Base-by-base conservation (phyloP, 2,329 filamentous ascomycete species). In the Cordyceps cateniannulata region DNA sequence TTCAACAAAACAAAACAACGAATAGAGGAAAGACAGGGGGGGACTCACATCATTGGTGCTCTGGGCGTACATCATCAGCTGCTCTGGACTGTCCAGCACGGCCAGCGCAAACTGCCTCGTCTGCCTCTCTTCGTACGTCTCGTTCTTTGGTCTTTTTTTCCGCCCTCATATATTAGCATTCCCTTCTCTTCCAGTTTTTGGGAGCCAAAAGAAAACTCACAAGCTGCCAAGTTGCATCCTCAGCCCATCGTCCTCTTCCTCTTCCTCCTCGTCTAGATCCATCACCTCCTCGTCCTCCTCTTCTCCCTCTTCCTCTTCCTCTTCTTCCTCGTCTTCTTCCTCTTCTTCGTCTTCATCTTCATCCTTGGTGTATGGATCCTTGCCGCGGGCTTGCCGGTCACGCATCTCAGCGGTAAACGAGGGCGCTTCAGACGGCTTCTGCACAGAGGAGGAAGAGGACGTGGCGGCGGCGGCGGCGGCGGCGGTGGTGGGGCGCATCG, bases 41-140 rank as follows among this genome's bases (percentile, higher is more conserved):
- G 14, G 47, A 16, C 25, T 55, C 48, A 87, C 85, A 65, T 85
- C 80, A 35, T 77, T 76, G 32, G 76, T 75, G 64, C 79, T 79
- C 64, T 81, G 77, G 2, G 85, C 81, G 47, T 83, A 79, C 75
- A 84, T 84, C 76, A 85, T 82, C 52, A 87, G 72, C 60, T 82
- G 71, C 67, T 86, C 84, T 0, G 83, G 84, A 27, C 71, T 79
- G 64, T 84, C 81, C 2, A 87, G 76, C 44, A 86, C 77, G 12
- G 79, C 73, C 22, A 80, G 73, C 14, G 84, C 84, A 63, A 78
- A 76, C 49, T 79, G 75, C 16, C 79, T 77, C 4, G 74, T 72
- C 63, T 83, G 78, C 4, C 69, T 65, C 16, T 72, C 70, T 52
- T 72, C 71, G 62, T 77, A 81, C 25, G 76, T 66, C 63, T 82